Base-by-base conservation (phyloP, 371 early-diverging fungal species). In the Gilbertella persicaria region DNA sequence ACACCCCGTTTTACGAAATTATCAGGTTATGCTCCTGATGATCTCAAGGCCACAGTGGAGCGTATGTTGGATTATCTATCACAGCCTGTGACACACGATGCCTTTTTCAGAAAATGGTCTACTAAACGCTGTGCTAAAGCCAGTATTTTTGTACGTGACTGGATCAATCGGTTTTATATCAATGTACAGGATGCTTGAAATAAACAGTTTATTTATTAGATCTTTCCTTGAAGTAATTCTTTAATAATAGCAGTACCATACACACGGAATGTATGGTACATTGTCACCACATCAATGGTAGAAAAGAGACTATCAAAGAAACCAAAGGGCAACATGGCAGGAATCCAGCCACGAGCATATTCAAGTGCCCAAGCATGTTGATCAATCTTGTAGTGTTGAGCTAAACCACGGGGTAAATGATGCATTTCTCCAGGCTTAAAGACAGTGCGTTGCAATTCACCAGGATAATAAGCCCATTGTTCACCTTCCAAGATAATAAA, bases 101-200 rank as follows among this genome's bases (percentile, higher is more conserved):
- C 86, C 9, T 81, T 95, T 45, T 93, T 71, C 74, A 81, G 75
- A 39, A 97, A 97, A 78, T 97, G 95, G 80, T 63, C 87, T 12
- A 68, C 80, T 58, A 79, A 75, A 50, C 82, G 78, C 60, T 86
- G 82, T 62, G 74, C 91, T 75, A 89, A 86, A 60, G 94, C 86
- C 13, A 88, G 90, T 45, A 58, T 85, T 33, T 89, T 87, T 80
- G 91, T 78, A 17, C 76, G 76, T 36, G 79, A 76, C 58, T 84
- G 85, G 85, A 61, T 83, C 28, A 50, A 66, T 16, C 47, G 64
- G 17, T 69, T 67, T 38, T 75, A 74, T 51, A 50, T 58, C 30
- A 50, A 30, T 42, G n/a, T n/a, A n/a, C n/a, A n/a, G n/a, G n/a
- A n/a, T n/a, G n/a, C n/a, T n/a, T n/a, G n/a, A n/a, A n/a, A n/a